phyloP scores from a whole-genome alignment of 202 grass and related monocot species.

The Panicum hallii region DNA sequence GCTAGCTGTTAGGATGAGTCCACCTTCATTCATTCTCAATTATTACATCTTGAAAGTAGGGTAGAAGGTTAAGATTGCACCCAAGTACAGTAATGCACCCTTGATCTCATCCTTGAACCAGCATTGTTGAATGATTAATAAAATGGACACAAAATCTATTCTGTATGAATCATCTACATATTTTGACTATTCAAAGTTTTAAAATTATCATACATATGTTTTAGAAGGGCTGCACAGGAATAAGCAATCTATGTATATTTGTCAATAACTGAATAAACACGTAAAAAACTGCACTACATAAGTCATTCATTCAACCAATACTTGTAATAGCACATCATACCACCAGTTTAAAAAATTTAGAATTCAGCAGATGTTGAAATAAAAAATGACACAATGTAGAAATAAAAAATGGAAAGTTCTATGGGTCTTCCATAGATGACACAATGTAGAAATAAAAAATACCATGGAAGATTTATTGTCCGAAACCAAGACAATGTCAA shows the following conservation, averaged over 20 bases:
- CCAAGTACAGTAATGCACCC: not conserved
- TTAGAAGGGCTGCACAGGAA: not conserved
- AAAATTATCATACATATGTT: not conserved
- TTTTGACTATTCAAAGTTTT: not conserved
- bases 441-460: slow-evolving; percentile 15
- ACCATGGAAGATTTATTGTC: not conserved
- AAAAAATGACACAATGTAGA: not conserved
- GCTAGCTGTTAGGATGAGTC: not conserved
- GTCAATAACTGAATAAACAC: not conserved
- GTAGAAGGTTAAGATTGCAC: slow-evolving; percentile 2
- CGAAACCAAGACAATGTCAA: slow-evolving; percentile 12
- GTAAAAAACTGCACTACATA: slow-evolving; percentile 14
- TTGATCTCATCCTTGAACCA: slow-evolving; percentile 8
- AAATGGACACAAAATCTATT: not conserved
- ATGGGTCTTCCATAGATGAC: not conserved
- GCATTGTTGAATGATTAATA: not conserved
- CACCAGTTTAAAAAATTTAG: not conserved
- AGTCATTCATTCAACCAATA: not conserved
- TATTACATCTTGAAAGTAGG: not conserved
- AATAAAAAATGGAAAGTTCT: slow-evolving; percentile 6
- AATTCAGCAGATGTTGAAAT: not conserved
- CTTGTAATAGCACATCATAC: not conserved
- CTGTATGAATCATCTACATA: not conserved
- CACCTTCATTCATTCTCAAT: not conserved
- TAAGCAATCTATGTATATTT: slow-evolving; percentile 15